Evolutionary conservation across 2,329 filamentous ascomycete species (phyloP).

Genomic region (Aspergillus quadrilineatus): DNA sequence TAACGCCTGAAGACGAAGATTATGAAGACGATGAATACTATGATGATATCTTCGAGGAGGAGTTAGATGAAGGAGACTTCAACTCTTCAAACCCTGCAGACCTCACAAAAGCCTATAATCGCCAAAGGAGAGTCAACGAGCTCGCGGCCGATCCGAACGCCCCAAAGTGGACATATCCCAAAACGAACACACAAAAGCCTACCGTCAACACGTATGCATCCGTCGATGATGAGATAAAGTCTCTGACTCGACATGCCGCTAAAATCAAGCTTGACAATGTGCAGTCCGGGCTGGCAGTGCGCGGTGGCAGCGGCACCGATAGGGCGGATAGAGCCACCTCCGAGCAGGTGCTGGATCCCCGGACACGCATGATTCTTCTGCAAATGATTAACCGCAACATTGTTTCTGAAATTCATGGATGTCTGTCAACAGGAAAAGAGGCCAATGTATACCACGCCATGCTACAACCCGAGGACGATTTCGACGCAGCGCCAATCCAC

Average conservation of each 20-base stretch:
- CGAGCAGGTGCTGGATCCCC: slow-evolving; percentile 90
- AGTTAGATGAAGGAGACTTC: slow-evolving; percentile 56
- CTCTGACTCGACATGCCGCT: slow-evolving; percentile 77
- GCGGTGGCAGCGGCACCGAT: slow-evolving; percentile 55
- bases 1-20: slow-evolving; percentile 41
- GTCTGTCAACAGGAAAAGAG: slow-evolving; percentile 94
- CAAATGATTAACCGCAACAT: slow-evolving; percentile 93
- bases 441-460: slow-evolving; percentile 96
- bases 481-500: slow-evolving; percentile 57
- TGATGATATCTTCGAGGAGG: slow-evolving; percentile 58
- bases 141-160: slow-evolving; percentile 46
- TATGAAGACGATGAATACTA: slow-evolving; percentile 61
- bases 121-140: slow-evolving; percentile 69
- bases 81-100: slow-evolving; percentile 61
- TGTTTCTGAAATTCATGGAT: slow-evolving; percentile 89
- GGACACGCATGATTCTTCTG: slow-evolving; percentile 90
- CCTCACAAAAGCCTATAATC: slow-evolving; percentile 84
- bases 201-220: slow-evolving; percentile 74
- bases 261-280: slow-evolving; percentile 77
- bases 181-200: slow-evolving; percentile 76
- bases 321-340: slow-evolving; percentile 90
- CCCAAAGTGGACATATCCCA: slow-evolving; percentile 60
- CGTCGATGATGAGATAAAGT: slow-evolving; percentile 83
- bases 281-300: slow-evolving; percentile 53
- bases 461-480: slow-evolving; percentile 52